A percentile compares a stretch with the other conserved stretches of the same genome.
These are phyloP conservation scores for Eucalyptus urophylla DNA, from an alignment of 345 rosid species.

Conservation along the genomic window DNA sequence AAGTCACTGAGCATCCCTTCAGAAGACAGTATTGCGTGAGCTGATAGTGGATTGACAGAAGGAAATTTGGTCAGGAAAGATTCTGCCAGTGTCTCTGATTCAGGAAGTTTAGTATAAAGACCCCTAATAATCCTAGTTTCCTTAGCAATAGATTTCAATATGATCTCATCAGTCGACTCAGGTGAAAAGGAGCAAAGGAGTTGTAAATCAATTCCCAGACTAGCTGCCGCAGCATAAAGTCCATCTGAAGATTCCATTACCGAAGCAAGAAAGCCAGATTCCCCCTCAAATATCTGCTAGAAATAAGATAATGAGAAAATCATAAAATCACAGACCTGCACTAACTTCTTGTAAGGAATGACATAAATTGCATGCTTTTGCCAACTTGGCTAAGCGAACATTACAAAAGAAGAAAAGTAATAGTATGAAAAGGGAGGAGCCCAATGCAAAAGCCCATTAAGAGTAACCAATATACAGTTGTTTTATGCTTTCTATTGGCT, in stretches of 20 bases:
- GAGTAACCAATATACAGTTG: neutral
- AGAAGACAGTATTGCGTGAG: conserved; percentile 70
- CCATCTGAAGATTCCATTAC: conserved; percentile 72
- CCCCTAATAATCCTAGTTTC: conserved; percentile 24
- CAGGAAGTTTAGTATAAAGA: conserved; percentile 53
- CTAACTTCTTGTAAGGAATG: neutral
- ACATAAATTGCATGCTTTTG: neutral
- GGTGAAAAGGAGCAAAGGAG: conserved; percentile 69
- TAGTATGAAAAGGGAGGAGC: neutral
- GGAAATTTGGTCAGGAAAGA: conserved; percentile 86
- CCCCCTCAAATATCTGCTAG: conserved; percentile 63
- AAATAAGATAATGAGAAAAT: neutral
- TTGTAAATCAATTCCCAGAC: conserved; percentile 83
- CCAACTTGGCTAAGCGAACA: neutral
- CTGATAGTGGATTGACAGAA: conserved; percentile 78
- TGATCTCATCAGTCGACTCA: conserved; percentile 62
- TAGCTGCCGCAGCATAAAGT: conserved; percentile 88
- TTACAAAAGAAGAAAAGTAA: neutral
- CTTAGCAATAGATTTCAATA: conserved; percentile 46
- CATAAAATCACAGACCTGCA: neutral
- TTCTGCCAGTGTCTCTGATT: conserved; percentile 86
- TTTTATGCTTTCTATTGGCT: neutral
- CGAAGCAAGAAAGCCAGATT: conserved; percentile 31
- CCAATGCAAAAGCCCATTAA: neutral
- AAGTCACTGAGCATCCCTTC: conserved; percentile 45